phyloP scores from a whole-genome alignment of 371 early-diverging fungal genomes.

The Actinomortierella wolfii region DNA sequence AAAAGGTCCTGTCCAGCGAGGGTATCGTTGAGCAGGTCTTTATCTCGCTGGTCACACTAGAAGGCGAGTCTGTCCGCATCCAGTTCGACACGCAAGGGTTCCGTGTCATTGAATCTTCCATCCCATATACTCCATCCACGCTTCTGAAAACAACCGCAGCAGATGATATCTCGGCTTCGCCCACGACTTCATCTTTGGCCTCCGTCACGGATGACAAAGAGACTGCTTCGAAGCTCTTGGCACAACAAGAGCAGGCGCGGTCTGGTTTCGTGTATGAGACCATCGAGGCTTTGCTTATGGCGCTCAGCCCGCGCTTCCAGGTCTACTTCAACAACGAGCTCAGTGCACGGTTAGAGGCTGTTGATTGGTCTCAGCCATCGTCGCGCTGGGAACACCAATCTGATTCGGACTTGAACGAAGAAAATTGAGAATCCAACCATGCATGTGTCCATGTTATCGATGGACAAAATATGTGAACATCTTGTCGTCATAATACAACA shows the following conservation, averaged over 20 bases:
- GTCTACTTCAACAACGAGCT: constrained; percentile 34
- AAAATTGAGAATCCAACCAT: too few species aligned
- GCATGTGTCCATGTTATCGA: too few species aligned
- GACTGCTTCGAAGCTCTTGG: neutral
- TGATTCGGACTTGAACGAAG: too few species aligned
- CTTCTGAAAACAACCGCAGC: too few species aligned
- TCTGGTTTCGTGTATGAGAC: constrained; percentile 30
- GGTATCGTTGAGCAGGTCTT: too few species aligned
- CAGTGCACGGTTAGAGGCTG: constrained; percentile 6
- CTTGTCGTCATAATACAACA: too few species aligned
- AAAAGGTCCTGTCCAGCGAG: neutral
- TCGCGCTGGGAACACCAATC: too few species aligned
- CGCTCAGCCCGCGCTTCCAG: constrained; percentile 36
- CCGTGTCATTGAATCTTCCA: constrained; percentile 3
- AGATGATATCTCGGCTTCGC: neutral
- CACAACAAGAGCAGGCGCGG: constrained; percentile 21
- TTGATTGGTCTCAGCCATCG: constrained; percentile 8
- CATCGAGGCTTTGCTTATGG: constrained; percentile 38
- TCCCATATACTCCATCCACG: too few species aligned
- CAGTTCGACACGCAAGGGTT: constrained; percentile 26
- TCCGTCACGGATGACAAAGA: neutral
- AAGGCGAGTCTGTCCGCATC: constrained; percentile 4
- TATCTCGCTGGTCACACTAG: constrained; percentile 19
- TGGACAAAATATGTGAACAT: too few species aligned
- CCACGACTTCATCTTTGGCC: neutral